Conservation (phyloP, 1,284 basidiomycete genomes). For the Ustilago bromivora region DNA sequence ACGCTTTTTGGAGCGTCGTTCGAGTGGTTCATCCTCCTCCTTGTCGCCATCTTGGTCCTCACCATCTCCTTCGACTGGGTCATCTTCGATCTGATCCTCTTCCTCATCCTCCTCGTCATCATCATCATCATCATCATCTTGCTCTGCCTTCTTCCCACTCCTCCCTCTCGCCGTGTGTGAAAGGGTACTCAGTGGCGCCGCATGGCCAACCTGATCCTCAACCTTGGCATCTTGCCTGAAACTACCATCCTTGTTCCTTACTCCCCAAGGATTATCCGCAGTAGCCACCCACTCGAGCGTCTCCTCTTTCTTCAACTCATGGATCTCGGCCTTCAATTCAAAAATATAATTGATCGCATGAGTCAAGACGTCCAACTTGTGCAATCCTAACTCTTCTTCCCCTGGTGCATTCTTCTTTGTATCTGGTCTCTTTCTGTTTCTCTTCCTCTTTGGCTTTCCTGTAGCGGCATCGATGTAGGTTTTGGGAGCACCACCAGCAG, state of each 20-base stretch:
- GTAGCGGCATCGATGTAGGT: slow-evolving; percentile 50
- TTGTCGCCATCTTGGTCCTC: slow-evolving; percentile 25
- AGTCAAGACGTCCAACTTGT: slow-evolving; percentile 64
- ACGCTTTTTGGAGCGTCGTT: slow-evolving; percentile 32
- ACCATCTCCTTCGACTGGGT: slow-evolving; percentile 23
- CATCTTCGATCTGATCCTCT: slow-evolving; percentile 35
- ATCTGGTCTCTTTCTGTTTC: slow-evolving; percentile 54
- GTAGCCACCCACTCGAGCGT: slow-evolving; percentile 34
- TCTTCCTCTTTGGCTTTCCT: slow-evolving; percentile 59
- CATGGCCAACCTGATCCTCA: slow-evolving; percentile 35
- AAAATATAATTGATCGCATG: slow-evolving; percentile 67
- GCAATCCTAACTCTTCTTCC: slow-evolving; percentile 61
- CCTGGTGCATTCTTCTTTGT: slow-evolving; percentile 28
- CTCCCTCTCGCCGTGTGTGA: background rate
- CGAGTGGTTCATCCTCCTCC: slow-evolving; percentile 44
- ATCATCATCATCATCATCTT: slow-evolving; percentile 12
- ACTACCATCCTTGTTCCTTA: slow-evolving; percentile 27
- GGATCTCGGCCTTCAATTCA: slow-evolving; percentile 57
- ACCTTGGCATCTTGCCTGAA: slow-evolving; percentile 42
- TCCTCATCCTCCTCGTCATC: slow-evolving; percentile 34
- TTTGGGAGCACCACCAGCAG: slow-evolving; percentile 47
- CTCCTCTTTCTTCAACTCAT: slow-evolving; percentile 51
- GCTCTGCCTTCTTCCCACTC: background rate
- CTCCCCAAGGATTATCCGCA: slow-evolving; percentile 48
- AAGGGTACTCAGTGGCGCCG: slow-evolving; percentile 5